These are phyloP conservation scores for Davidsoniella neocaledoniae DNA, from an alignment of 2,329 filamentous ascomycete genomes.

Conservation along the genomic window DNA sequence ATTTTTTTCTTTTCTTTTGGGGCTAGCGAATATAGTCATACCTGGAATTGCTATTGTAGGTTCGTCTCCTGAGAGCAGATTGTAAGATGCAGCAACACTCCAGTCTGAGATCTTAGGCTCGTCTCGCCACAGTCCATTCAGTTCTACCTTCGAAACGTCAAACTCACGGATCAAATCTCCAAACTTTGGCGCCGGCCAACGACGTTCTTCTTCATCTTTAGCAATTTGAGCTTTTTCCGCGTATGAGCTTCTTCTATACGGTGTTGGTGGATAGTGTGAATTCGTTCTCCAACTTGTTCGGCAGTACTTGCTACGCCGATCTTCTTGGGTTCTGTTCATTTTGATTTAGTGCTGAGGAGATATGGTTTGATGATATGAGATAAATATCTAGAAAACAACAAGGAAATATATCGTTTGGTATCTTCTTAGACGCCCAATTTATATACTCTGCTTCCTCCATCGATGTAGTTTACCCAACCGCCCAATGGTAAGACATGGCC, in stretches of 20 bases:
- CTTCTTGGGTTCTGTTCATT: no score
- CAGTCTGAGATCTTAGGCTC: neutral
- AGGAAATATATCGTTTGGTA: neutral
- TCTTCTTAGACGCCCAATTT: slow-evolving; percentile 4
- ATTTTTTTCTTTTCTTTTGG: neutral
- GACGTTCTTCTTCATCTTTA: neutral
- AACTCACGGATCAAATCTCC: neutral
- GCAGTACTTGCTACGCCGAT: no score
- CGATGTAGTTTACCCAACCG: no score
- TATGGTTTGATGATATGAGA: no score
- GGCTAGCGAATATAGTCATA: neutral
- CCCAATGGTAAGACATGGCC: no score
- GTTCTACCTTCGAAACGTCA: neutral
- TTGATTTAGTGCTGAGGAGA: no score
- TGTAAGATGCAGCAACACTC: neutral
- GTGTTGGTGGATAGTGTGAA: no score
- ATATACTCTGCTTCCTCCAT: no score
- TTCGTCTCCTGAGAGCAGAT: neutral
- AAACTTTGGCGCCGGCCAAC: neutral
- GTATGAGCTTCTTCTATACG: no score
- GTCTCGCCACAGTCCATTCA: neutral
- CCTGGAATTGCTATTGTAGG: neutral
- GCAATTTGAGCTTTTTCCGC: no score
- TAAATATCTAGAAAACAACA: no score
- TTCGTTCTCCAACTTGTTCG: no score